Percentiles rank a stretch among this genome's conserved stretches.
Conservation (phyloP, 2,329 filamentous ascomycete species). For the Acephala macrosclerotiorum region DNA sequence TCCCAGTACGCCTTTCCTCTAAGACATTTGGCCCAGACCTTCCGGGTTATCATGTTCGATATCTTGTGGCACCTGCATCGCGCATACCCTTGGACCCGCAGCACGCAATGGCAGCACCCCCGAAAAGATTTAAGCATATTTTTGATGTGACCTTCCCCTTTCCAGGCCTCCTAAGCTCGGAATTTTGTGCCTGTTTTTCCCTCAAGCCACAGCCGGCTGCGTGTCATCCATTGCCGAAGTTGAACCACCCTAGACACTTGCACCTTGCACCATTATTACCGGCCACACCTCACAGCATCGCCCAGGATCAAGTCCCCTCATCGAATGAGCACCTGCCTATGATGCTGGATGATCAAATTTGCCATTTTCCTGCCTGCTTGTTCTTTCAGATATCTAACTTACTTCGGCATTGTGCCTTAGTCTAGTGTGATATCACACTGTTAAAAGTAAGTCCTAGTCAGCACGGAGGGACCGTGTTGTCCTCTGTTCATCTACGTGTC, state of each 20-base stretch:
- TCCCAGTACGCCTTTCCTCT: not conserved
- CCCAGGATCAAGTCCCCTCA: slow-evolving; percentile 15
- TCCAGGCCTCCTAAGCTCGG: not conserved
- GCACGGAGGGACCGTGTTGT: slow-evolving; percentile 29
- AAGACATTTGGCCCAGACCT: not conserved
- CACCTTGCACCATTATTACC: not conserved
- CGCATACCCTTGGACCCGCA: not conserved
- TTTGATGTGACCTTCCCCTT: slow-evolving; percentile 4
- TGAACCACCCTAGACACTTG: not conserved
- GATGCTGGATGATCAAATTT: slow-evolving; percentile 20
- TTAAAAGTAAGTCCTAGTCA: slow-evolving; percentile 22
- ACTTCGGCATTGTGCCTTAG: slow-evolving; percentile 20
- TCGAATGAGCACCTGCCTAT: slow-evolving; percentile 17
- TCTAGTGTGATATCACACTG: slow-evolving; percentile 17
- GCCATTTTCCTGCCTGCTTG: slow-evolving; percentile 14
- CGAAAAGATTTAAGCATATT: slow-evolving; percentile 4
- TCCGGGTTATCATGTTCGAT: not conserved
- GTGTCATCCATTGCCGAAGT: slow-evolving; percentile 18
- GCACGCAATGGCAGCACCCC: not conserved
- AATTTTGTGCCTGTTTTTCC: slow-evolving; percentile 6
- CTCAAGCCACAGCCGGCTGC: slow-evolving; percentile 17
- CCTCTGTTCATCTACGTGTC: slow-evolving; percentile 32
- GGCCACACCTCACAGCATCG: not conserved
- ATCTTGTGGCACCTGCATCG: not conserved
- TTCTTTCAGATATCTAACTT: slow-evolving; percentile 9